Base-by-base conservation (phyloP, 2,329 filamentous ascomycete genomes). In the Fusarium piperis region DNA sequence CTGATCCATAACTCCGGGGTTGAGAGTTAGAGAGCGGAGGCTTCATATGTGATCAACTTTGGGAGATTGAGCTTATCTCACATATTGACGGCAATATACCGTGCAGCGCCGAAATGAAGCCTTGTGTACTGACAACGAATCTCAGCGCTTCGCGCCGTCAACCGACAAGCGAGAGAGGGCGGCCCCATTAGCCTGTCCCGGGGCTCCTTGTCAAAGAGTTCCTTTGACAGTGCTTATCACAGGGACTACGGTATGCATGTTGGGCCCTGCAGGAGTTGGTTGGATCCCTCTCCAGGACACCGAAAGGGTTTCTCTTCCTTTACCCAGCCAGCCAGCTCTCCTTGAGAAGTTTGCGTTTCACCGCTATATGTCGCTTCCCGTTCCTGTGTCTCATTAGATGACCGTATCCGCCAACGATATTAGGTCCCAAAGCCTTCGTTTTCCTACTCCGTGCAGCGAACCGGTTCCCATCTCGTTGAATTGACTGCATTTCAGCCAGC, bases 201-300 rank as follows among this genome's bases (percentile, higher is more conserved):
- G 56, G 66, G 56, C 59, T 62, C 70, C 70, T 56, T 73, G 62
- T 59, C 69, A 28, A 70, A 56, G 38, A 35, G 35, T 53, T 26
- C 59, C 59, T 61, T 51, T 61, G 59, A 41, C 44, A 41, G 33
- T 39, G 46, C 55, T 57, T 65, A 35, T 60, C 64, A 44, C 53
- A 69, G 68, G 69, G 55, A 44, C 64, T 56, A n/a, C n/a, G n/a
- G n/a, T n/a, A 73, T 77, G 74, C 73, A 77, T 73, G 67, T 67
- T 65, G 67, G 64, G 59, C 58, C 56, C 72, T 75, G 70, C 70
- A 75, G 68, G 69, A 73, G 59, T 52, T 62, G 59, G 48, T 23
- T 38, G 32, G 32, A 73, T 38, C 58, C 36, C 33, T 41, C 32
- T 53, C 32, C 59, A 39, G n/a, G n/a, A 33, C 23, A 59, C 38